Conservation (phyloP, 768 basidiomycete genomes). For the Sarcodon aspratus region DNA sequence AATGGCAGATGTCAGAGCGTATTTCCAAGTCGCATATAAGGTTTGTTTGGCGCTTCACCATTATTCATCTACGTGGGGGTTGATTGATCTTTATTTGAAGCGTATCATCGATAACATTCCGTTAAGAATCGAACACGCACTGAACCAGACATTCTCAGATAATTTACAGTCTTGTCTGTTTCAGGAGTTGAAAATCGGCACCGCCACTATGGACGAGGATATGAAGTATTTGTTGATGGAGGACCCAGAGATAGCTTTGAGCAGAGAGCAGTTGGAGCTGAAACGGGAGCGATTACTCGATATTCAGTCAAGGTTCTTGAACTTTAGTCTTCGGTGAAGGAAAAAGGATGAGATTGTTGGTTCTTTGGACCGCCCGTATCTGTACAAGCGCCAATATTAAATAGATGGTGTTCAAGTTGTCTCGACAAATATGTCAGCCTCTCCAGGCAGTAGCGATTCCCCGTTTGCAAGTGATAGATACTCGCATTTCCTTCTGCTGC, state of each 20-base stretch:
- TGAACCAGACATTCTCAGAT: constrained; percentile 28
- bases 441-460: too few species aligned
- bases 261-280: constrained; percentile 19
- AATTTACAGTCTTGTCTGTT: constrained; percentile 25
- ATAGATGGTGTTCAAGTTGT: too few species aligned
- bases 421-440: too few species aligned
- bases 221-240: constrained; percentile 25
- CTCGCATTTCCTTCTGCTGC: too few species aligned
- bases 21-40: constrained; percentile 44
- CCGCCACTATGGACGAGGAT: constrained; percentile 7
- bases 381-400: too few species aligned
- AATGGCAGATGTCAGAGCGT: constrained; percentile 45
- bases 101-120: constrained; percentile 46
- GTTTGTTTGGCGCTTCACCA: constrained; percentile 16
- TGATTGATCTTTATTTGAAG: constrained; percentile 16
- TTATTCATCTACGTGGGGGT: not conserved
- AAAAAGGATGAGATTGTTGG: too few species aligned
- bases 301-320: constrained; percentile 22
- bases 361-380: too few species aligned
- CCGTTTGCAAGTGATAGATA: too few species aligned
- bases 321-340: not conserved
- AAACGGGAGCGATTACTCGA: constrained; percentile 16
- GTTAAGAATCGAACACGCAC: constrained; percentile 31
- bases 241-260: constrained; percentile 22
- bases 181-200: constrained; percentile 19